Base-by-base conservation (phyloP, 2,329 filamentous ascomycete genomes). In the Sarocladium kiliense region DNA sequence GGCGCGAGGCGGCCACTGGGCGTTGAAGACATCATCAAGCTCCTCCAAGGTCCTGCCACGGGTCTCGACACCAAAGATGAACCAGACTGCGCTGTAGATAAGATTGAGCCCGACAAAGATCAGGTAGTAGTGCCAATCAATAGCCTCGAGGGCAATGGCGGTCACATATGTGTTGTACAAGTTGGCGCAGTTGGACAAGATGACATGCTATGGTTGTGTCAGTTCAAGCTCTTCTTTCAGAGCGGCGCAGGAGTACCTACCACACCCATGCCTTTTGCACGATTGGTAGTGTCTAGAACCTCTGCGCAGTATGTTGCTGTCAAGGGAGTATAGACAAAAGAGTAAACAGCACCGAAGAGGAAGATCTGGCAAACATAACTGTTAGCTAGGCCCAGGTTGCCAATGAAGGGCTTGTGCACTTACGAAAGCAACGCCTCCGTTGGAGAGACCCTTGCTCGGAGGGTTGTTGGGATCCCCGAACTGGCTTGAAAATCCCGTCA, bases 331-430 rank as follows among this genome's bases (percentile, higher is more conserved):
- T 49, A 79, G 1, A 77, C 76, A 23, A 79, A 74, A 0, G 74
- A 77, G 61, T 79, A 80, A 1, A 76, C 74, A 27, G 78, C 73
- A 2, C 77, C 77, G 41, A 80, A 81, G 7, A 81, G 67, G 60
- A 77, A 80, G 44, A 81, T 77, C 62, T 69, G 44, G 9, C 10
- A 12, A 27, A 36, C n/a, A n/a, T n/a, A n/a, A n/a, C n/a, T n/a
- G n/a, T n/a, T n/a, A n/a, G n/a, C n/a, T n/a, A n/a, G n/a, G n/a
- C n/a, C n/a, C n/a, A n/a, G n/a, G n/a, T n/a, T n/a, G n/a, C n/a
- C n/a, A n/a, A n/a, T n/a, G n/a, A n/a, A n/a, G n/a, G n/a, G n/a
- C 10, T 41, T 55, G 14, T 34, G 16, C 0, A 30, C 67, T 62
- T n/a, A 71, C 66, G 57, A 81, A 76, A 7, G 76, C 76, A 2